Conservation (phyloP, 2,329 filamentous ascomycete genomes). For the Monascus ruber region DNA sequence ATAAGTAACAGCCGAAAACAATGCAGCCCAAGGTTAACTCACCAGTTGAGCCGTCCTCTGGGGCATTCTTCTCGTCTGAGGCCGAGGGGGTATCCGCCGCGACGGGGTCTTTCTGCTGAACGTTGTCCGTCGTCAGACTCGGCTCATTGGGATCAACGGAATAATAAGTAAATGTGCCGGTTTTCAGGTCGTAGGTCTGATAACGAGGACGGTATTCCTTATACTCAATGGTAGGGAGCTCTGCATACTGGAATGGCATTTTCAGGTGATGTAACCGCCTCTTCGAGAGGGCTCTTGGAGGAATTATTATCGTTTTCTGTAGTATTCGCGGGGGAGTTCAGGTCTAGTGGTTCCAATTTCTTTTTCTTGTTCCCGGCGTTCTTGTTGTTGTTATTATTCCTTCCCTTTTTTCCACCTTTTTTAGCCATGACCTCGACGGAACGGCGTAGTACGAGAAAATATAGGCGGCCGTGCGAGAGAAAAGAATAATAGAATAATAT, state of each 20-base stretch:
- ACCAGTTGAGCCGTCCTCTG: conserved; percentile 11
- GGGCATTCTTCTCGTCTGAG: conserved; percentile 10
- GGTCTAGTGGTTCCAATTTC: conserved; percentile 10
- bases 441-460: background rate
- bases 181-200: conserved; percentile 32
- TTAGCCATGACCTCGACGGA: conserved; percentile 27
- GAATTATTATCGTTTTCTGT: conserved; percentile 15
- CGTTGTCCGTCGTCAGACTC: conserved; percentile 24
- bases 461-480: no score
- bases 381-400: conserved; percentile 25
- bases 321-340: background rate
- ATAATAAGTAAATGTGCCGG: conserved; percentile 26
- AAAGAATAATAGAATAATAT: no score
- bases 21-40: no score
- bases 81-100: conserved; percentile 19
- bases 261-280: conserved; percentile 20
- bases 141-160: conserved; percentile 21
- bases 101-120: conserved; percentile 25
- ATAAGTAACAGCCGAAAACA: no score
- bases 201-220: conserved; percentile 32
- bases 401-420: conserved; percentile 8
- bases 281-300: conserved; percentile 17
- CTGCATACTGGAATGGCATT: conserved; percentile 35
- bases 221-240: conserved; percentile 32
- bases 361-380: conserved; percentile 21